These are phyloP conservation scores for Talaromyces sp. DNA, from an alignment of 2,329 filamentous ascomycete genomes.

Conservation along the genomic window DNA sequence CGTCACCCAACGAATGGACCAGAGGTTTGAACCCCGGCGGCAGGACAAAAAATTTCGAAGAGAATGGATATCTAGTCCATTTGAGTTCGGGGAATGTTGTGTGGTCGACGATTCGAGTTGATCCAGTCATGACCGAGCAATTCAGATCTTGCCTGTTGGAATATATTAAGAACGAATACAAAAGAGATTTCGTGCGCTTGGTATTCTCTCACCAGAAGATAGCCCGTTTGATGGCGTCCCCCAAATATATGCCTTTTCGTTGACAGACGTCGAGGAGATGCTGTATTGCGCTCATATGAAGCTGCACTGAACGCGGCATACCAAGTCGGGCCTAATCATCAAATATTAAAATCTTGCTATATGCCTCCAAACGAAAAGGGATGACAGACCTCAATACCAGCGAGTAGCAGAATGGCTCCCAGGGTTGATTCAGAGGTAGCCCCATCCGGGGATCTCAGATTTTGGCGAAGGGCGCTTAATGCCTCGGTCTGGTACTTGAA, in stretches of 20 bases:
- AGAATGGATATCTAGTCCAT: conserved; percentile 40
- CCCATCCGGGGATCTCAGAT: conserved; percentile 30
- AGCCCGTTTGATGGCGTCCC: conserved; percentile 45
- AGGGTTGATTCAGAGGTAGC: conserved; percentile 40
- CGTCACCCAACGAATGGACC: conserved; percentile 27
- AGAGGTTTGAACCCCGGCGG: conserved; percentile 36
- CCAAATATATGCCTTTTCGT: conserved; percentile 32
- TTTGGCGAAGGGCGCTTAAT: conserved; percentile 35
- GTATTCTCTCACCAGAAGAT: conserved; percentile 43
- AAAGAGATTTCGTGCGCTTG: not conserved
- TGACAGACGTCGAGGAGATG: conserved; percentile 37
- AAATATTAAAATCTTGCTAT: not conserved
- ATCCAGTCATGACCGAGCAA: conserved; percentile 41
- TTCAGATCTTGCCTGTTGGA: conserved; percentile 46
- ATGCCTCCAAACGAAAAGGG: not conserved
- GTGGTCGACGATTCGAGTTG: conserved; percentile 42
- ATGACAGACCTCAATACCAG: conserved; percentile 43
- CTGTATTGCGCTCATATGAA: conserved; percentile 45
- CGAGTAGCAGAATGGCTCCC: conserved; percentile 45
- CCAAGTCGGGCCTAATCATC: conserved; percentile 39
- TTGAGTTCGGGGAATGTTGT: conserved; percentile 44
- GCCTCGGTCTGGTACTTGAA: conserved; percentile 39
- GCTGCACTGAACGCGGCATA: conserved; percentile 39
- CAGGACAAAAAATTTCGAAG: conserved; percentile 31
- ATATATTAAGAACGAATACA: conserved; percentile 18